Base-by-base conservation (phyloP, 2,329 filamentous ascomycete genomes). In the Alternaria viburni region DNA sequence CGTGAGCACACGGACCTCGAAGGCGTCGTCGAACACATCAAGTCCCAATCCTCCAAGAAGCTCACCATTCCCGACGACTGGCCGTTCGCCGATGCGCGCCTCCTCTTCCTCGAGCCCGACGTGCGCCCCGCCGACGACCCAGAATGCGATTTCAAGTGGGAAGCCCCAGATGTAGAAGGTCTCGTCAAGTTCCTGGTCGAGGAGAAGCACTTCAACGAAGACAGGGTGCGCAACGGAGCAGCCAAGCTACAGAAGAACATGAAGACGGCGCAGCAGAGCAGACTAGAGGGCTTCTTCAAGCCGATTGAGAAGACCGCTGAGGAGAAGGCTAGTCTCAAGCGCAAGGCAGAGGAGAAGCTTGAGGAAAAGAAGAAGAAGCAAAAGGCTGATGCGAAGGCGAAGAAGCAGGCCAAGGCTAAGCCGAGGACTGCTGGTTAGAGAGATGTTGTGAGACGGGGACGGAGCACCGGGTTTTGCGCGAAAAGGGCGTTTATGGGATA, bases 61-160 rank as follows among this genome's bases (percentile, higher is more conserved):
- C 97, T 91, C 81, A 87, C 86, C 1, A 85, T 99, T 12, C 96
- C 96, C 0, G 94, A 97, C n/a, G 93, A 97, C 82, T 99, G 96
- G 95, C 96, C 96, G 0, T 99, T 91, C 80, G 86, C 91, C 72
- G 94, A 99, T 74, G 96, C 96, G 8, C 92, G 96, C 44, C 89
- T 93, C 17, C 88, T 99, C 26, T 98, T 99, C 84, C 90, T 96
- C 77, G 86, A 95, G 72, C 96, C 96, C 0, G 93, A 98, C 71
- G 95, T 99, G 25, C 90, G 91, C 36, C 80, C 87, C 47, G 93
- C 95, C 23, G 92, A 96, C 70, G 88, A 96, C 74, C 89, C 92
- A 1, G 89, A 93, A 12, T 98, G 94, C 80, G 93, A 99, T 78
- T 97, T 98, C 85, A 97, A 97, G 81, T 99, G 96, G 96, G 93